Evolutionary conservation across 2,329 filamentous ascomycete genomes (phyloP).

Genomic region (Fusarium sublunatum): DNA sequence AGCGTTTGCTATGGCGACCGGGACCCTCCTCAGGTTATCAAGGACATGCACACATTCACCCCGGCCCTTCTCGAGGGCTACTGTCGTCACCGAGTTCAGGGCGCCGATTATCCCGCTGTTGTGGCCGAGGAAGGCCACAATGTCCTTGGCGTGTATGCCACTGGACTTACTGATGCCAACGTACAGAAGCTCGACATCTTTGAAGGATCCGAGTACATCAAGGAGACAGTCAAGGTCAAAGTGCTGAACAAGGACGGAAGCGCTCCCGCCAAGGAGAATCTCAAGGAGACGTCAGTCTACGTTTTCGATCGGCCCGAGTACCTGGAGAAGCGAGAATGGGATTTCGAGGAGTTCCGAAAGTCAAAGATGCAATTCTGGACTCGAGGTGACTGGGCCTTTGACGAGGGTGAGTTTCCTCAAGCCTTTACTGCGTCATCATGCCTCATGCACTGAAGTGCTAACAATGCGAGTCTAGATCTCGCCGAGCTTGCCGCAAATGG

Average conservation of each 20-base stretch:
- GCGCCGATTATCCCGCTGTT: slow-evolving; percentile 85
- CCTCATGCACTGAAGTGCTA: slow-evolving; percentile 9
- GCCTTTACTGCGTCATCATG: neutral
- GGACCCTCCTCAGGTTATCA: slow-evolving; percentile 59
- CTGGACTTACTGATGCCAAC: slow-evolving; percentile 81
- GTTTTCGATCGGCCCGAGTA: slow-evolving; percentile 64
- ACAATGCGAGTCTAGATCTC: slow-evolving; percentile 34
- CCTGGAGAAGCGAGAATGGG: slow-evolving; percentile 84
- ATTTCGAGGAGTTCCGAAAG: slow-evolving; percentile 82
- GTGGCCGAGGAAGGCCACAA: slow-evolving; percentile 64
- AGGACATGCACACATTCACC: slow-evolving; percentile 69
- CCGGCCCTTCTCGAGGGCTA: slow-evolving; percentile 82
- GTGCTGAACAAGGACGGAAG: slow-evolving; percentile 58
- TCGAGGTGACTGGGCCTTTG: slow-evolving; percentile 60
- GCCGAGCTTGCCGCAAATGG: slow-evolving; percentile 33
- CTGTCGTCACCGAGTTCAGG: slow-evolving; percentile 74
- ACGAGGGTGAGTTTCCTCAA: slow-evolving; percentile 48
- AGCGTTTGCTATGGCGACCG: slow-evolving; percentile 79
- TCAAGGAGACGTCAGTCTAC: slow-evolving; percentile 71
- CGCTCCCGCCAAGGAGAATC: slow-evolving; percentile 55
- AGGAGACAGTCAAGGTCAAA: slow-evolving; percentile 66
- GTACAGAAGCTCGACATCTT: slow-evolving; percentile 81
- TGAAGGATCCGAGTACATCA: slow-evolving; percentile 80
- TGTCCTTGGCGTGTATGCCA: slow-evolving; percentile 81
- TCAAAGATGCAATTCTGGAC: slow-evolving; percentile 74